Conservation (phyloP, 148 eudicot genomes). For the Silene uniflora region DNA sequence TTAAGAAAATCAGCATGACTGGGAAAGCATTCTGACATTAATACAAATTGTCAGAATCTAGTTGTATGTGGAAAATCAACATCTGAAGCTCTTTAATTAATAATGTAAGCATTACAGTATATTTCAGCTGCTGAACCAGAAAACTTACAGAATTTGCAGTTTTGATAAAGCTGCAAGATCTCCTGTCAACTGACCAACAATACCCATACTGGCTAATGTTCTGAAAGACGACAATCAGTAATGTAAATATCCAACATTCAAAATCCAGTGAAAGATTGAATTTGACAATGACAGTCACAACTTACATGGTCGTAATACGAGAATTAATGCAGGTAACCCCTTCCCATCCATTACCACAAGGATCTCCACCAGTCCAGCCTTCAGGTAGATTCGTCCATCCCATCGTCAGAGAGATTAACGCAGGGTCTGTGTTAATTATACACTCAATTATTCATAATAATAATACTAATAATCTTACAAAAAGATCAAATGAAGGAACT, state of each 20-base stretch:
- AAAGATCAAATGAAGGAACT: too few relatives aligned
- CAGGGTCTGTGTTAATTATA: constrained; percentile 43
- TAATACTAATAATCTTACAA: too few relatives aligned
- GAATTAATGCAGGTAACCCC: constrained; percentile 56
- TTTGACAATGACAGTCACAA: constrained; percentile 4
- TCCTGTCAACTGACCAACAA: constrained; percentile 50
- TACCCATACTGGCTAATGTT: constrained; percentile 49
- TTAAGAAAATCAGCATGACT: not conserved
- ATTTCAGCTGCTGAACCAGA: not conserved
- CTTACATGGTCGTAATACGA: constrained; percentile 63
- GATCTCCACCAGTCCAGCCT: constrained; percentile 67
- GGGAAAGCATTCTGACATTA: too few relatives aligned
- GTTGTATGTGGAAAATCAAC: too few relatives aligned
- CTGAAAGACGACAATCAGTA: constrained; percentile 36
- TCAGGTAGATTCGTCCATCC: constrained; percentile 66
- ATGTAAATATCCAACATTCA: not conserved
- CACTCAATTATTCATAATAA: not conserved
- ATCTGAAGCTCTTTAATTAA: too few relatives aligned
- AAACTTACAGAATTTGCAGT: constrained; percentile 60
- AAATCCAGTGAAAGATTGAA: constrained; percentile 1
- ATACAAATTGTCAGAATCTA: too few relatives aligned
- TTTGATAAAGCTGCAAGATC: constrained; percentile 55
- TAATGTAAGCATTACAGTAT: too few relatives aligned
- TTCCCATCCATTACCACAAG: constrained; percentile 74
- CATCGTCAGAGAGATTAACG: constrained; percentile 42